Evolutionary conservation across 257 asterid species (phyloP).

Genomic region (Cinchona pubescens): DNA sequence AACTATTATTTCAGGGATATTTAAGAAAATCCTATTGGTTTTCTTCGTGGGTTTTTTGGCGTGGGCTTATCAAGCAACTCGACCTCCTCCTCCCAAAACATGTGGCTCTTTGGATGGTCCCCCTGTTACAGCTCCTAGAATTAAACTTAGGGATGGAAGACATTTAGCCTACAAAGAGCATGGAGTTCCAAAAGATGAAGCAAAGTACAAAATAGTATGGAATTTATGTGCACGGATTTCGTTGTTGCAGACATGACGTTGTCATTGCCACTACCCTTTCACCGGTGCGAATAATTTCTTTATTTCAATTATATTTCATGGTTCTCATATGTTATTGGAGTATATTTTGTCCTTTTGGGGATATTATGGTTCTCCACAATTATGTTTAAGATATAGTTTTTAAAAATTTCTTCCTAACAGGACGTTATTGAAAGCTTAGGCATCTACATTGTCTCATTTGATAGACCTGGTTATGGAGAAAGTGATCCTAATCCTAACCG

Average conservation of each 20-base stretch:
- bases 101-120: slow-evolving; percentile 70
- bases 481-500: slow-evolving; percentile 77
- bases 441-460: slow-evolving; percentile 68
- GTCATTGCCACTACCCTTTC: slow-evolving; percentile 43
- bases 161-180: slow-evolving; percentile 69
- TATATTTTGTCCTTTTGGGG: neutral
- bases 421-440: slow-evolving; percentile 59
- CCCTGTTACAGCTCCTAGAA: slow-evolving; percentile 62
- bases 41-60: slow-evolving; percentile 58
- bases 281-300: slow-evolving; percentile 32
- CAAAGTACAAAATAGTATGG: slow-evolving; percentile 64
- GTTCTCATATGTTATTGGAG: neutral
- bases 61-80: slow-evolving; percentile 69
- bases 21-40: slow-evolving; percentile 53
- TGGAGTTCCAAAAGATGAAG: slow-evolving; percentile 64
- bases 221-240: slow-evolving; percentile 67
- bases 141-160: slow-evolving; percentile 83
- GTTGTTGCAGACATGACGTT: slow-evolving; percentile 45
- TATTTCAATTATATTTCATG: neutral
- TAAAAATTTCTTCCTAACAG: slow-evolving; percentile 25
- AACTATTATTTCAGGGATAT: slow-evolving; percentile 50
- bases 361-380: neutral
- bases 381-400: neutral
- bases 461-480: slow-evolving; percentile 95
- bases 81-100: slow-evolving; percentile 62